Base-by-base conservation (phyloP, 371 early-diverging fungal genomes). In the Mucor sp. region DNA sequence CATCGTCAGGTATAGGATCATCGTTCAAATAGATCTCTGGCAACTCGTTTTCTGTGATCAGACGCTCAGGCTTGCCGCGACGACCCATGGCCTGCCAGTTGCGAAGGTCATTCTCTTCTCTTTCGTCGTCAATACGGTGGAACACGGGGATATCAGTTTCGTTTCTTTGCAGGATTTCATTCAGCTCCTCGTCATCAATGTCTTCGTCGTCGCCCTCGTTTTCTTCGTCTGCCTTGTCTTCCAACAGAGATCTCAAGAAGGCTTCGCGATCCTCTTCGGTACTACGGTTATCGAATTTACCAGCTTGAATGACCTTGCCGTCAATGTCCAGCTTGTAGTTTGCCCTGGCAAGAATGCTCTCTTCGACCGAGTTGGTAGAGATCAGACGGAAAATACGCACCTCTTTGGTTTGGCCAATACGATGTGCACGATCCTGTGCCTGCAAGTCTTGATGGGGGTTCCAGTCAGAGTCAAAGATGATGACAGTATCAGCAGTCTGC, bases 361-460 rank as follows among this genome's bases (percentile, higher is more conserved):
- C 99, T 84, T 99, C 99, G 58, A 99, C 89, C 0, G 99, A 95
- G 57, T 94, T 92, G 28, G 92, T 90, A 1, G 97, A 95, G 50
- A 99, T 94, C 62, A 99, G 77, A 32, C 99, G 92, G 79, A 99
- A 91, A 62, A 99, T 97, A 60, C 95, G 91, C 28, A 99, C 99
- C 83, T 99, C 99, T 70, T 97, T 98, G 21, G 93, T 99, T 83
- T 99, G 99, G n/a, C 99, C 99, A 72, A 99, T 99, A 82, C 99
- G 94, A 86, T 99, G 99, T 1, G 99, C 99, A 82, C 99, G 96
- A 82, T 99, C 99, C 80, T 99, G 99, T 6, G 99, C 99, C 85
- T 99, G 99, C 39, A 99, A 82, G 84, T 99, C 99, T 72, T 95
- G 96, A 71, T 98, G 97, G 23, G 99, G 99, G 75, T 99, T 99